Evolutionary conservation across 768 basidiomycete genomes (phyloP).

Genomic region (Collybia sordida): DNA sequence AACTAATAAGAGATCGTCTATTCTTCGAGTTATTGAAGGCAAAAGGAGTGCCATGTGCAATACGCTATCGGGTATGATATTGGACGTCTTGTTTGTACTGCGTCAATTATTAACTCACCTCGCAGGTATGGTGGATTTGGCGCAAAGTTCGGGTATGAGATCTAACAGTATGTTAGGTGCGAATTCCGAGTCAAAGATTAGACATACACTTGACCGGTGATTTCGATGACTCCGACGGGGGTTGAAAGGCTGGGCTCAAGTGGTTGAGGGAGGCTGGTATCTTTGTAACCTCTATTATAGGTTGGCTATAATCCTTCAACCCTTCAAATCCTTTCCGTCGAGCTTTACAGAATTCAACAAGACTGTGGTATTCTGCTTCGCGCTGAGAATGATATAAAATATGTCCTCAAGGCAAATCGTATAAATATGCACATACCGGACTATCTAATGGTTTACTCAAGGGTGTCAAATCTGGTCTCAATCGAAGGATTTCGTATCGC

Average conservation of each 20-base stretch:
- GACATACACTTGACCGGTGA: conserved; percentile 56
- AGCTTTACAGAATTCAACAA: conserved; percentile 66
- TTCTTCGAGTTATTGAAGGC: conserved; percentile 70
- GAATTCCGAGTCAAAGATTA: background rate
- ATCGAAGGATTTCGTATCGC: conserved; percentile 55
- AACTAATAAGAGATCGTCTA: conserved; percentile 74
- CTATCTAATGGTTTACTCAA: conserved; percentile 68
- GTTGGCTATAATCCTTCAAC: conserved; percentile 61
- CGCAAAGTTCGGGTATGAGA: conserved; percentile 82
- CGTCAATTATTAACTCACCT: conserved; percentile 43
- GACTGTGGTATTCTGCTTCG: conserved; percentile 56
- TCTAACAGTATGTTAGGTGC: conserved; percentile 37
- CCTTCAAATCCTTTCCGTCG: conserved; percentile 63
- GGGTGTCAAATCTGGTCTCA: conserved; percentile 71
- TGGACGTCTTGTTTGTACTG: background rate
- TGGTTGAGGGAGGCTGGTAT: conserved; percentile 53
- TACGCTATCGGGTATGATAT: conserved; percentile 38
- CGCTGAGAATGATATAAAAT: conserved; percentile 41
- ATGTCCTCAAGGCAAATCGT: background rate
- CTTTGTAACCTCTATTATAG: conserved; percentile 67
- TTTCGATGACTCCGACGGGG: conserved; percentile 34
- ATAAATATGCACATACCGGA: conserved; percentile 42
- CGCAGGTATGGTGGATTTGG: conserved; percentile 68
- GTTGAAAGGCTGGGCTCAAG: conserved; percentile 54
- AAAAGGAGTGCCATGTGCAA: conserved; percentile 68